Evolutionary conservation across 2,329 filamentous ascomycete species (phyloP), one percentile per base, ranked within the genome.

Genomic region (Colletotrichum aenigma): DNA sequence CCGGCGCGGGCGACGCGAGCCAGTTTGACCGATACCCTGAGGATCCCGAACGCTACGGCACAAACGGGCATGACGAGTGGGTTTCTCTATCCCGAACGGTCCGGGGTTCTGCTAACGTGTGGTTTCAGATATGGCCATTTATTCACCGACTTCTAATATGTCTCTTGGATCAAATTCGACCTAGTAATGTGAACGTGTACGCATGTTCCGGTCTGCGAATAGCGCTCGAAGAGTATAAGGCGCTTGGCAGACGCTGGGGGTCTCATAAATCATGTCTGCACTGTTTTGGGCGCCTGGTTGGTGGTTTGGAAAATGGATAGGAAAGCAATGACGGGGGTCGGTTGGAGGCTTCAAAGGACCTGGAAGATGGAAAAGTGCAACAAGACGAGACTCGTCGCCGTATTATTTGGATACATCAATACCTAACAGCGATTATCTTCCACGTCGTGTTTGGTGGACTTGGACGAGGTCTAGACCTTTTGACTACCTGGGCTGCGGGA

Each of bases 21-120:
- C 95, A 98, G 85, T 99, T 99, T 83, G 97, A 99, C 86, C 95
- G 96, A 84, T 99, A 99, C 85, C 96, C 97, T 3, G 97, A 99
- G 85, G 97, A 99, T 85, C 95, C 95, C 60, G 97, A 99, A 85
- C 92, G 93, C 83, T 99, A 99, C 83, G 97, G 97, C 52, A 88
- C 91, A 79, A 87, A 87, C 70, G 96, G 95, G 61, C 89, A 93
- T 78, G 96, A 98, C 85, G 94, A 95, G 96, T 98, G 90, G 88
- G 96, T 94, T 71, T 61, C 56, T 70, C 28, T 56, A 13, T 58
- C 12, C 3, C n/a, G 38, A 16, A 32, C 24, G n/a, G 52, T 30
- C 38, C 30, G 48, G 56, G 38, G 56, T 21, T 52, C 26, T 28
- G 65, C 72, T 76, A 26, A 74, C 28, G 24, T 68, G n/a, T 21